Percentiles rank a stretch among this genome's conserved stretches.
These are phyloP conservation scores for Bacterosira constricta DNA, from an alignment of 108 stramenopile species.

Conservation along the genomic window DNA sequence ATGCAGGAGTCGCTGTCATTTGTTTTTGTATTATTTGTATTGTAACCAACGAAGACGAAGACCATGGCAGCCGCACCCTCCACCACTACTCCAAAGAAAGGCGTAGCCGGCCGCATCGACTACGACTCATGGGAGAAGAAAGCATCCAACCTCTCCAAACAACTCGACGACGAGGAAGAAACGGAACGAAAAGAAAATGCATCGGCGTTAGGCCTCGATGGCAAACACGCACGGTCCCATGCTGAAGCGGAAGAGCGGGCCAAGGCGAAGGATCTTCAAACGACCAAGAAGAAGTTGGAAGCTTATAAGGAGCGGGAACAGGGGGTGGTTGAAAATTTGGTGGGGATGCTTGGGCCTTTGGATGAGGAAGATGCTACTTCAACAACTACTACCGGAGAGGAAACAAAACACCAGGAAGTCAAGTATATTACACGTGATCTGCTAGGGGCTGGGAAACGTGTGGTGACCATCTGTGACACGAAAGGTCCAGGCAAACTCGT, in stretches of 20 bases:
- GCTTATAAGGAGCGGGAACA: conserved; percentile 72
- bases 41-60: too few relatives aligned
- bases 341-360: conserved; percentile 51
- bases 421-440: conserved; percentile 75
- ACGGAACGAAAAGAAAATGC: conserved; percentile 45
- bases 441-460: conserved; percentile 82
- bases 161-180: conserved; percentile 64
- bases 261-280: conserved; percentile 66
- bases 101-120: conserved; percentile 75
- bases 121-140: conserved; percentile 78
- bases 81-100: conserved; percentile 10
- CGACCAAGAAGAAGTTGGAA: conserved; percentile 71
- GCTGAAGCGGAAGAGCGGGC: conserved; percentile 77
- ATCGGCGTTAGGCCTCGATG: conserved; percentile 72
- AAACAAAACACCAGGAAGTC: conserved; percentile 33
- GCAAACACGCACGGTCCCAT: conserved; percentile 69
- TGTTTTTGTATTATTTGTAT: too few relatives aligned
- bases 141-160: conserved; percentile 56
- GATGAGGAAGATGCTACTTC: conserved; percentile 17
- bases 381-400: neutral
- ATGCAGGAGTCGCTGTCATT: too few relatives aligned
- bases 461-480: conserved; percentile 66
- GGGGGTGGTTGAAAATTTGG: conserved; percentile 48
- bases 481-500: conserved; percentile 69
- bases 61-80: conserved; percentile 9